Evolutionary conservation across 2,329 filamentous ascomycete species (phyloP).

Genomic region (Aspergillus udagawae): DNA sequence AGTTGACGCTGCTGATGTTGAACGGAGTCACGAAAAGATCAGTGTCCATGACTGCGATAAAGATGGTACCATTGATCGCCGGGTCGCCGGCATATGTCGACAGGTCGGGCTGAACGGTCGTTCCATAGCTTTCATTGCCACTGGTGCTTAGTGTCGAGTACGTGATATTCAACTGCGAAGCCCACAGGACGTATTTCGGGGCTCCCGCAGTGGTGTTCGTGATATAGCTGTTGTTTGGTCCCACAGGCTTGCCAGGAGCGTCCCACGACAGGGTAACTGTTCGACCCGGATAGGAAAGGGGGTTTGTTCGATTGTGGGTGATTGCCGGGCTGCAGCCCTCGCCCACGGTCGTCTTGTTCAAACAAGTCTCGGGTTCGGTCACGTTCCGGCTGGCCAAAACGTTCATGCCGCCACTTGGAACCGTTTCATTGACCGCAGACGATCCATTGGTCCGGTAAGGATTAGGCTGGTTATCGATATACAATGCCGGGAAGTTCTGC

Average conservation of each 20-base stretch:
- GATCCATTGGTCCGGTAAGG: conserved; percentile 63
- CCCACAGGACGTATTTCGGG: conserved; percentile 70
- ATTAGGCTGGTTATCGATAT: conserved; percentile 73
- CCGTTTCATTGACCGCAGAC: conserved; percentile 60
- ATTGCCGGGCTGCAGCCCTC: conserved; percentile 60
- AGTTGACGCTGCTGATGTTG: conserved; percentile 69
- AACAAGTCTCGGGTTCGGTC: conserved; percentile 50
- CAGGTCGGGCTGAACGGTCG: conserved; percentile 68
- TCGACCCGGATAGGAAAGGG: conserved; percentile 70
- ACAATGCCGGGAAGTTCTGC: conserved; percentile 76
- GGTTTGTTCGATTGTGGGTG: conserved; percentile 63
- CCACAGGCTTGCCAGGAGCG: conserved; percentile 60
- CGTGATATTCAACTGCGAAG: conserved; percentile 71
- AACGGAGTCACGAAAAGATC: conserved; percentile 69
- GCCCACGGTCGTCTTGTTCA: conserved; percentile 50
- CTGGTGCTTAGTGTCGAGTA: conserved; percentile 57
- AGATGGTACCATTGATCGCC: conserved; percentile 73
- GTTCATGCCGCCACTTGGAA: conserved; percentile 30
- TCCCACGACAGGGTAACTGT: conserved; percentile 72
- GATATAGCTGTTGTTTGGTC: conserved; percentile 79
- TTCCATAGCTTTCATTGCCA: conserved; percentile 54
- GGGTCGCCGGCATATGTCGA: conserved; percentile 66
- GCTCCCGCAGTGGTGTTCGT: conserved; percentile 56
- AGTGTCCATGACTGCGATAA: conserved; percentile 68
- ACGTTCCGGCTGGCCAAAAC: conserved; percentile 35